Evolutionary conservation across 2,329 filamentous ascomycete genomes (phyloP), one percentile per base, ranked within the genome.

Genomic region (Pseudocercospora eumusae): DNA sequence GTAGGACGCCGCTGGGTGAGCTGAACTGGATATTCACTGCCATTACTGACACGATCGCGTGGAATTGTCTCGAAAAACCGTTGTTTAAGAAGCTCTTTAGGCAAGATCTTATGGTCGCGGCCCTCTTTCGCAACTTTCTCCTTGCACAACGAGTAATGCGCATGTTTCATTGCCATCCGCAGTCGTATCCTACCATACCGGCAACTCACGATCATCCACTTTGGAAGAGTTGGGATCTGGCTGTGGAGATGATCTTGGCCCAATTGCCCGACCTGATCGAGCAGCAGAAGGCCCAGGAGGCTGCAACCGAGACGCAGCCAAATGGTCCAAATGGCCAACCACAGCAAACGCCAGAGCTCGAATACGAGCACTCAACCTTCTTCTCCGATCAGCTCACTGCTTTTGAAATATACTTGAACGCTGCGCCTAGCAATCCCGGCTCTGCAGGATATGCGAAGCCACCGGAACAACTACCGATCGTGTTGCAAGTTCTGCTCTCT

Each of bases 1-100:
- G 95, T 63, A 85, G 95, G 72, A 98, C 95, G 55, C 95, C 95
- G 8, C 83, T 99, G 33, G 95, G 95, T 65, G 95, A 99, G 78
- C 82, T 99, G 13, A 99, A 99, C 73, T 99, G 95, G 95, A 99
- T 99, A 36, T 98, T 99, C 74, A 99, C 95, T 0, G 95, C 95
- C 59, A 98, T 99, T 67, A 99, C 95, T 0, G 95, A 99, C 75
- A 98, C 93, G 1, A 99, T 99, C 71, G 95, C 95, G 0, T 99
- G 95, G 95, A 98, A 96, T 31, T 96, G 92, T 4, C 80, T 99
- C 3, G 91, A 93, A 2, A 89, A 93, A 50, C 86, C 92, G 20
- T 80, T 97, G 10, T 99, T 99, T 78, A 93, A 96, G 77, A 96
- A 96, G 76, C 91, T 98, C 63, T 99, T 99, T 77, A 83, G 95